Percentiles rank a stretch among this genome's conserved stretches.
Conservation (phyloP, 2,329 filamentous ascomycete genomes). For the Arthroderma sp. region DNA sequence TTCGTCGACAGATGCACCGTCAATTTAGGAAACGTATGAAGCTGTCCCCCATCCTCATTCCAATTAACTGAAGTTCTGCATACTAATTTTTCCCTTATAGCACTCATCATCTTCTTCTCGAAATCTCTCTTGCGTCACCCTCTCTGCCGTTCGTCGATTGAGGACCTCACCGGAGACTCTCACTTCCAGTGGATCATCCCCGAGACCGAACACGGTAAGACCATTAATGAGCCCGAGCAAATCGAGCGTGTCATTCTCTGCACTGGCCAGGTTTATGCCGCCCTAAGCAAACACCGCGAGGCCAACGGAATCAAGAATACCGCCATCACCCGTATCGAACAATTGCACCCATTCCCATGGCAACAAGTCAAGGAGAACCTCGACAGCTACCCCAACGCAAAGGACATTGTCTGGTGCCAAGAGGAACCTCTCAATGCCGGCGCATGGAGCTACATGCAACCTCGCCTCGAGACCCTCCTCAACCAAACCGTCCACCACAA, state of each 20-base stretch:
- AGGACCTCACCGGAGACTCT: constrained; percentile 80
- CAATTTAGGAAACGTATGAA: constrained; percentile 92
- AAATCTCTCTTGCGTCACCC: constrained; percentile 94
- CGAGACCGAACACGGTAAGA: constrained; percentile 69
- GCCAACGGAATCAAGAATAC: constrained; percentile 78
- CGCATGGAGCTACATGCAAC: constrained; percentile 94
- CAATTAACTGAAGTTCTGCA: neutral
- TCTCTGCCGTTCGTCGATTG: constrained; percentile 72
- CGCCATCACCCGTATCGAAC: constrained; percentile 89
- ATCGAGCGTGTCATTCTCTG: constrained; percentile 92
- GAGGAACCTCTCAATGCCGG: constrained; percentile 97
- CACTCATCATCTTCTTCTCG: constrained; percentile 94
- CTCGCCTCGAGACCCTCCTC: constrained; percentile 87
- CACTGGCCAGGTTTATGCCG: constrained; percentile 84
- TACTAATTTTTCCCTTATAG: constrained; percentile 32
- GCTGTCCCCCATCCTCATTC: constrained; percentile 22
- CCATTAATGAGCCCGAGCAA: constrained; percentile 66
- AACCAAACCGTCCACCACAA: constrained; percentile 87
- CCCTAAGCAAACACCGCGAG: constrained; percentile 80
- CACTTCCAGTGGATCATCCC: constrained; percentile 96
- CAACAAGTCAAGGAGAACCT: constrained; percentile 92
- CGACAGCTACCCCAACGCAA: constrained; percentile 90
- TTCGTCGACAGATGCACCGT: constrained; percentile 94
- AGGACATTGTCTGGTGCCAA: constrained; percentile 94
- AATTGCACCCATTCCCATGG: constrained; percentile 98